phyloP scores from a whole-genome alignment of 176 grass and related monocot species.

The Melocanna baccifera region DNA sequence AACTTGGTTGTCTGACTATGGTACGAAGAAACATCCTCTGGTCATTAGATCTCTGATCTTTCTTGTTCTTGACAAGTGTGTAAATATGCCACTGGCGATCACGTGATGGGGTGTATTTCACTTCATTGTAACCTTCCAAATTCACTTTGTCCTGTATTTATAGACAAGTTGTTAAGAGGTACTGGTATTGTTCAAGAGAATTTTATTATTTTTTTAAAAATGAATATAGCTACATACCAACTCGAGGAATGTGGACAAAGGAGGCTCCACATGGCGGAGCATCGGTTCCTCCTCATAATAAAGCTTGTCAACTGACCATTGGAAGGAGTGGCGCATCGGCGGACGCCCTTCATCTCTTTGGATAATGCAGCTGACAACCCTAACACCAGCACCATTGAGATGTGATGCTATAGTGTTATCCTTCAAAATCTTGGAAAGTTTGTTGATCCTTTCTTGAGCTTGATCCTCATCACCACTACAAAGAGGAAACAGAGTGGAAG shows the following conservation, averaged over 20 bases:
- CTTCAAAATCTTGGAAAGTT: constrained; percentile 94
- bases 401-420: constrained; percentile 69
- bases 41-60: constrained; percentile 49
- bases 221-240: constrained; percentile 58
- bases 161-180: constrained; percentile 25
- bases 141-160: constrained; percentile 75
- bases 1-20: constrained; percentile 78
- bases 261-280: constrained; percentile 94
- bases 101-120: constrained; percentile 91
- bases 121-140: constrained; percentile 76
- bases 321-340: constrained; percentile 96
- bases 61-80: constrained; percentile 66
- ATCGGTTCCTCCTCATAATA: constrained; percentile 96
- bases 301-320: constrained; percentile 74
- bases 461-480: constrained; percentile 98
- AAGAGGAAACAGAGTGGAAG: constrained; percentile 24
- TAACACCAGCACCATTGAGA: constrained; percentile 69
- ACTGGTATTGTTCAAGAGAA: constrained; percentile 13
- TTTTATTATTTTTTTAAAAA: background rate
- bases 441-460: constrained; percentile 93
- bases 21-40: constrained; percentile 95
- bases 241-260: constrained; percentile 92
- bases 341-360: constrained; percentile 95
- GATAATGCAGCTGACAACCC: constrained; percentile 91
- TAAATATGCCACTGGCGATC: constrained; percentile 99